These are phyloP conservation scores for Myriosclerotinia curreyana DNA, from an alignment of 2,329 filamentous ascomycete genomes.

Conservation along the genomic window DNA sequence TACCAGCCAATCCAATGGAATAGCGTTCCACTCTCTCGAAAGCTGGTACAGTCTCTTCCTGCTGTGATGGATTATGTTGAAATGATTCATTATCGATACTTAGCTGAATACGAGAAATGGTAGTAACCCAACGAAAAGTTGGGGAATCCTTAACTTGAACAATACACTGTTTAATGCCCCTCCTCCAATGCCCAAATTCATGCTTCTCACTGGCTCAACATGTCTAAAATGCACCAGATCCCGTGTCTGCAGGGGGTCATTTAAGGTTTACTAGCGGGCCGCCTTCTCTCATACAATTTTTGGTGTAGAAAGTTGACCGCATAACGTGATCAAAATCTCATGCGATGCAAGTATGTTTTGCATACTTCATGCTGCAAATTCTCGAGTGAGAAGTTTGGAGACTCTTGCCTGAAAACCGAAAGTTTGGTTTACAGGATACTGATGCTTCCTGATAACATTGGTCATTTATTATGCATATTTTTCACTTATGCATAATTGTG, in stretches of 20 bases:
- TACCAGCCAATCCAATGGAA: neutral
- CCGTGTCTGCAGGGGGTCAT: slow-evolving; percentile 27
- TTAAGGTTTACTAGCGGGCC: slow-evolving; percentile 32
- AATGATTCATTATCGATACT: slow-evolving; percentile 55
- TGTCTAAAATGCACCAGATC: slow-evolving; percentile 15
- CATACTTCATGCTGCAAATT: slow-evolving; percentile 28
- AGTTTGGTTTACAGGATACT: neutral
- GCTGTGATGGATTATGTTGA: slow-evolving; percentile 53
- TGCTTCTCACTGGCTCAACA: neutral
- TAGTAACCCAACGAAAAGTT: neutral
- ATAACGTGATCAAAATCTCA: slow-evolving; percentile 35
- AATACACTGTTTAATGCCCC: neutral
- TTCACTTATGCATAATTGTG: neutral
- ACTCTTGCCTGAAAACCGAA: neutral
- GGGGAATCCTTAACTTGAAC: neutral
- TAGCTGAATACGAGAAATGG: slow-evolving; percentile 54
- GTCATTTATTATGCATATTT: neutral
- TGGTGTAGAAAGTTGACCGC: slow-evolving; percentile 33
- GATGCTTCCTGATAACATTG: neutral
- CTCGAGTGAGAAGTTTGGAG: neutral
- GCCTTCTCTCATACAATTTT: slow-evolving; percentile 34
- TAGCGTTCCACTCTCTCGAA: slow-evolving; percentile 48
- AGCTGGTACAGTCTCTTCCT: slow-evolving; percentile 47
- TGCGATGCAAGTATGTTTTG: slow-evolving; percentile 38
- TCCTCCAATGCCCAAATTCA: neutral